Evolutionary conservation across 768 basidiomycete species (phyloP).

Genomic region (Leccinellum rugosiceps): DNA sequence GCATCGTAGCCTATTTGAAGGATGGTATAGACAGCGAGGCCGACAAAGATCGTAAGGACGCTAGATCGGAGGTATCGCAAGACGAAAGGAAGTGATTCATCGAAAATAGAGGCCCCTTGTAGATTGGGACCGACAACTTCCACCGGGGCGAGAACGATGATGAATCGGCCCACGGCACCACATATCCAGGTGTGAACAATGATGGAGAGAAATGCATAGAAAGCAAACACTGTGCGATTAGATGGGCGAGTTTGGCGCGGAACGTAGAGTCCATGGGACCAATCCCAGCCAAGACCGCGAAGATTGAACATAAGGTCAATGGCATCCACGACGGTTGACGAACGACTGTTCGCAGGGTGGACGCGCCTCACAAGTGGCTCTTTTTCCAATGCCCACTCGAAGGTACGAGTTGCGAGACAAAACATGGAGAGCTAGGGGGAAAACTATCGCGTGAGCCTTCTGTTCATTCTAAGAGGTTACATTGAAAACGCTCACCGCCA

Average conservation of each 20-base stretch:
- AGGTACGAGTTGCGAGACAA: conserved; percentile 4
- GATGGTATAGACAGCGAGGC: conserved; percentile 43
- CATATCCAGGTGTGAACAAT: conserved; percentile 37
- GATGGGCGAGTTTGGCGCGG: conserved; percentile 40
- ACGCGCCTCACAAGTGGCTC: conserved; percentile 11
- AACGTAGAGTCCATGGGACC: conserved; percentile 37
- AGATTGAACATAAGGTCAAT: conserved; percentile 48
- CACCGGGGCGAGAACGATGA: conserved; percentile 45
- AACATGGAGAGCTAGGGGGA: conserved; percentile 14
- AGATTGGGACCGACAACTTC: conserved; percentile 22
- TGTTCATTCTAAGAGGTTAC: background rate
- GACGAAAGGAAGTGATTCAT: conserved; percentile 26
- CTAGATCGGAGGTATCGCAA: conserved; percentile 37
- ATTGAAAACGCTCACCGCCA: conserved; percentile 7
- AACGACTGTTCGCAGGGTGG: conserved; percentile 1
- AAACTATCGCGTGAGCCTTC: background rate
- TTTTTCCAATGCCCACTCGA: conserved; percentile 16
- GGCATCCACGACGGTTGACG: conserved; percentile 33
- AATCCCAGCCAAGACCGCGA: conserved; percentile 62
- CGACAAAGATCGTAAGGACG: conserved; percentile 39
- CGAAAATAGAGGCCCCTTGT: conserved; percentile 31
- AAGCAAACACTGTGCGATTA: conserved; percentile 38
- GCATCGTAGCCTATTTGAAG: conserved; percentile 38
- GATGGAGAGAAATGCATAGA: conserved; percentile 33
- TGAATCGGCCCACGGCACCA: conserved; percentile 42